Conservation (phyloP, 441 rosid genomes). For the Sinapis alba region DNA sequence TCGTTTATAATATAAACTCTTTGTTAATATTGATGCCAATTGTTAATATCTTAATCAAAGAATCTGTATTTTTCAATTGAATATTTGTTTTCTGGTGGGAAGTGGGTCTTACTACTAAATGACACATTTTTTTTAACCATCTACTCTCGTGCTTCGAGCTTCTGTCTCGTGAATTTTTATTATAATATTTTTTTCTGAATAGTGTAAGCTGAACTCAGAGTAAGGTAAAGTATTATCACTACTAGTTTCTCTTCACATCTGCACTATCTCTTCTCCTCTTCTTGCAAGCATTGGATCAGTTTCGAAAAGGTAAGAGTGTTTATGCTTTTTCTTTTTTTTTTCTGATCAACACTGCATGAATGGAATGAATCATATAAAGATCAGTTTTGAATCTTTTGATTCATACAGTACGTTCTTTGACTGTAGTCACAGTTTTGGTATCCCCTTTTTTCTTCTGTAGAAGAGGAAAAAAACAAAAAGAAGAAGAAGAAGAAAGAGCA, state of each 20-base stretch:
- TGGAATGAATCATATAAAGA: conserved; percentile 27
- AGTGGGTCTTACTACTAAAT: conserved; percentile 36
- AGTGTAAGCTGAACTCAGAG: conserved; percentile 22
- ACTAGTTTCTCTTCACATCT: neutral
- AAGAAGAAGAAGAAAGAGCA: conserved; percentile 12
- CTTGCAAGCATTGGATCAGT: conserved; percentile 32
- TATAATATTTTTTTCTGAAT: neutral
- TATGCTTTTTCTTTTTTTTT: neutral
- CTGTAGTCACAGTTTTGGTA: conserved; percentile 10
- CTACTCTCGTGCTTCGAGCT: conserved; percentile 45
- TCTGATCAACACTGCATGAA: conserved; percentile 33
- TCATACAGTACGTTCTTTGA: neutral
- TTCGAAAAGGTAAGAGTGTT: neutral
- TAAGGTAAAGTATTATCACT: conserved; percentile 7
- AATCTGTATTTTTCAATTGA: neutral
- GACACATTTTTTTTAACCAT: conserved; percentile 34
- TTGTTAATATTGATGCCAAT: conserved; percentile 26
- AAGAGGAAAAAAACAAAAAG: conserved; percentile 1
- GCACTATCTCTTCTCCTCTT: conserved; percentile 1
- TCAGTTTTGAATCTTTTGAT: neutral
- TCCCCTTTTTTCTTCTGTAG: neutral
- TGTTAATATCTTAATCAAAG: conserved; percentile 18
- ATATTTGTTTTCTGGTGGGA: conserved; percentile 21
- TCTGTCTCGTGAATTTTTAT: conserved; percentile 37
- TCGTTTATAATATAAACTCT: conserved; percentile 23